Base-by-base conservation (phyloP, 306 rosid species). In the Quercus agrifolia region DNA sequence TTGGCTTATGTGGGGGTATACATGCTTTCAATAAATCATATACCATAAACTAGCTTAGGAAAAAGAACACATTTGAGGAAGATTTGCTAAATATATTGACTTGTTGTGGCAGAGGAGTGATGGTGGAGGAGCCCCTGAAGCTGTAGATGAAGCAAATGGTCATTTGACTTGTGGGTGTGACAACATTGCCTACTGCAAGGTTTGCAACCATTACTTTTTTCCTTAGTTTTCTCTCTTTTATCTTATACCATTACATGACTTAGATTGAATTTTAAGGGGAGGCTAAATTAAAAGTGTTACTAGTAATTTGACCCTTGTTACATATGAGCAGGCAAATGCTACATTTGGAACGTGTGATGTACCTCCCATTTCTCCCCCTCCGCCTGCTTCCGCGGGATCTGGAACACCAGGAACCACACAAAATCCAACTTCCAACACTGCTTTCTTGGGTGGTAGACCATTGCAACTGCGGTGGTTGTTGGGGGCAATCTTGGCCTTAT, bases 111-210 rank as follows among this genome's bases (percentile, higher is more conserved):
- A 96, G 99, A 91, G 86, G 71, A 96, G 79, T 84, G 99, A 96
- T 70, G 99, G 99, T 1, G 96, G 98, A 61, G 99, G 99, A 77
- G 97, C 96, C 73, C 75, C 98, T n/a, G 90, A 93, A 81, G 97
- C 94, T 3, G 97, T 91, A 81, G 98, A 96, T 85, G 81, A 81
- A 86, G 94, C 97, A 33, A 96, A 89, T 20, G 99, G 99, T 49
- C 99, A 91, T 76, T 90, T 93, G 80, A 88, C 96, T 59, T 93
- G 99, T 73, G 99, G 99, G 3, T 96, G 99, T 81, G 94, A 82
- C 70, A 90, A 35, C 87, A 91, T 96, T 75, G 90, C 96, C 52
- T 96, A 88, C 82, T 96, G 99, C 98, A 96, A 91, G 99, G 99
- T 96, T 74, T 64, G 76, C 38, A 58, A 73, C 73, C 41, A 79